Evolutionary conservation across 768 basidiomycete species (phyloP), one percentile per base, ranked within the genome.

Genomic region (Rossbeevera mucosa): DNA sequence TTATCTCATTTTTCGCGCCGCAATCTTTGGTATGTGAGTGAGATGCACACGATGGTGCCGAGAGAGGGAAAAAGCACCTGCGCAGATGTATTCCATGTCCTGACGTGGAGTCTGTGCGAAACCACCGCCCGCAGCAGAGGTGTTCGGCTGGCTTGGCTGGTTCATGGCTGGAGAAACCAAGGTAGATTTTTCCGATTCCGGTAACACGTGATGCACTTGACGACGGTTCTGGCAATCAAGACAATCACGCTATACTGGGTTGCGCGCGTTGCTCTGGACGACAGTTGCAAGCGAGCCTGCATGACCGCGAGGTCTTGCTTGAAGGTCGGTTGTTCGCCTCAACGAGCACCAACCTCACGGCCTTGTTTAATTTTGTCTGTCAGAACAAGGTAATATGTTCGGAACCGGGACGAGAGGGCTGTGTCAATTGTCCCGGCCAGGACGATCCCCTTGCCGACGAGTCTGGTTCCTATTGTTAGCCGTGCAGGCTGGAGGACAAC

Each of bases 1-100:
- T 87, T 67, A 97, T 93, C 64, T 90, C 86, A 69, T 94, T 96
- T 73, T 88, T 88, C 1, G 86, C 88, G 54, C 91, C 90, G 67
- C 94, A 97, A 66, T 96, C 94, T 92, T 63, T 31, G 8, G 44
- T 12, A 42, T 33, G 33, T 26, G 20, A 47, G 48, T 62, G 61
- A 61, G 50, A 51, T 26, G 59, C 5, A 47, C 16, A 29, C 26
- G 44, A 53, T 22, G 30, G 11, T 6, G 51, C 26, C 22, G 26
- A 44, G 30, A 50, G 41, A 28, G 56, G 47, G 26, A 29, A 50
- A 29, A 52, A 78, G 46, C 66, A 88, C 91, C 91, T 62, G 91
- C 91, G 62, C 91, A 93, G 31, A 88, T 77, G 59, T 93, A 93
- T 67, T 91, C 88, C 85, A 91, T 89, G 1, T 86, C 85, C 48